A percentile compares a stretch with the other conserved stretches of the same genome.
phyloP scores from a whole-genome alignment of 2,329 filamentous ascomycete genomes.

The Stemphylium beticola region DNA sequence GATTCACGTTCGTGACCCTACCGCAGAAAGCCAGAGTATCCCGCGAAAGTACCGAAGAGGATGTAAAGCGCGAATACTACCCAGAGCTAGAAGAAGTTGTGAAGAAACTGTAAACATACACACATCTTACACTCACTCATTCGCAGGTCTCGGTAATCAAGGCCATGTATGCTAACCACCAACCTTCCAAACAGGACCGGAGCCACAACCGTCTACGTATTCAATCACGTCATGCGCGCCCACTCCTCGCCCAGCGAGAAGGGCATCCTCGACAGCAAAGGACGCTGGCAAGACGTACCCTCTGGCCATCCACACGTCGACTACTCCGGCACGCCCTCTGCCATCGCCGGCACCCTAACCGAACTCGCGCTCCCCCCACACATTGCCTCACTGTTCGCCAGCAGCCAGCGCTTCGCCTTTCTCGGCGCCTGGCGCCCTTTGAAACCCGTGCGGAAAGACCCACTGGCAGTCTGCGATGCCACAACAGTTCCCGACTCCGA shows the following conservation, averaged over 20 bases:
- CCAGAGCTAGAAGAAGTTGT: constrained; percentile 20
- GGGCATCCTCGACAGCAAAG: constrained; percentile 50
- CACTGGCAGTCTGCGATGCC: constrained; percentile 34
- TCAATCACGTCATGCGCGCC: constrained; percentile 49
- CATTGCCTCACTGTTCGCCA: constrained; percentile 6
- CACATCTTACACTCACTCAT: neutral
- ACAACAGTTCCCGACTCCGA: constrained; percentile 24
- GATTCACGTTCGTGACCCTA: constrained; percentile 33
- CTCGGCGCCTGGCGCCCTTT: constrained; percentile 42
- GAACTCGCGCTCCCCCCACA: constrained; percentile 24
- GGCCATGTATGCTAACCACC: neutral
- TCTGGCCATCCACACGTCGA: constrained; percentile 30
- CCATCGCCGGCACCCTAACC: constrained; percentile 18
- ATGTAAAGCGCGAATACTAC: constrained; percentile 24
- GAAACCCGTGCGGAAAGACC: constrained; percentile 28
- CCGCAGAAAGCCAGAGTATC: constrained; percentile 7
- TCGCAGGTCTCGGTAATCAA: neutral
- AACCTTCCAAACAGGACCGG: constrained; percentile 15
- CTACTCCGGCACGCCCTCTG: constrained; percentile 18
- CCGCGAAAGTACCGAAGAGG: constrained; percentile 16
- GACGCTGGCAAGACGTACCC: constrained; percentile 48
- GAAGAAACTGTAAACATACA: constrained; percentile 16
- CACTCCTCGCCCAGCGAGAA: constrained; percentile 56
- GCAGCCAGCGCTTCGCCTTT: constrained; percentile 30
- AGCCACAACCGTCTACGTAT: constrained; percentile 36